Conservation (phyloP, 371 early-diverging fungal genomes). For the Basidiobolus meristosporus region DNA sequence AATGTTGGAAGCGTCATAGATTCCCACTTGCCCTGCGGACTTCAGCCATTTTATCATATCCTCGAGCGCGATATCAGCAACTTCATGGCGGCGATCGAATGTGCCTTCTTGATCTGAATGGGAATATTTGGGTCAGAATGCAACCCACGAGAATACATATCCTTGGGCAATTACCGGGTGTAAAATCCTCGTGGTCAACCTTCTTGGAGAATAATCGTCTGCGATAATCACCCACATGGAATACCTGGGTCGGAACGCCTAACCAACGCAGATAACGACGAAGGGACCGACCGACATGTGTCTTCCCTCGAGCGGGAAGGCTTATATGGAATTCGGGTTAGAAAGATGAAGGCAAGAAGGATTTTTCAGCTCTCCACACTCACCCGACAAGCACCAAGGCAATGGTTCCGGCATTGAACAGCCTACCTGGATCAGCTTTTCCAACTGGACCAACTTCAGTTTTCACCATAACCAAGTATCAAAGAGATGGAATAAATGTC, state of each 20-base stretch:
- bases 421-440: slow-evolving; percentile 56
- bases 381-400: slow-evolving; percentile 70
- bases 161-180: slow-evolving; percentile 31
- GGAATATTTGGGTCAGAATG: no score
- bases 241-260: slow-evolving; percentile 75
- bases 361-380: no score
- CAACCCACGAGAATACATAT: no score
- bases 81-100: no score
- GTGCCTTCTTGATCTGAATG: no score
- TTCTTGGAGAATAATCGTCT: slow-evolving; percentile 56
- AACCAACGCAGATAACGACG: slow-evolving; percentile 89
- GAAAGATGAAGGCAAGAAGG: no score
- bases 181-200: slow-evolving; percentile 61
- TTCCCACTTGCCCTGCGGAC: slow-evolving; percentile 66
- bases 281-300: slow-evolving; percentile 70
- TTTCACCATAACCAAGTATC: no score
- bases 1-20: slow-evolving; percentile 88
- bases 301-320: slow-evolving; percentile 78
- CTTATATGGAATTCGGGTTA: slow-evolving; percentile 12
- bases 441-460: no score
- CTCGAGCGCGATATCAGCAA: slow-evolving; percentile 54
- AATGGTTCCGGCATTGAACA: slow-evolving; percentile 69
- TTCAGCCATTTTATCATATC: slow-evolving; percentile 74
- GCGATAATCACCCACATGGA: slow-evolving; percentile 88
- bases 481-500: no score